These are phyloP conservation scores for Xylariaceae sp. DNA, from an alignment of 2,329 filamentous ascomycete species.

Conservation along the genomic window DNA sequence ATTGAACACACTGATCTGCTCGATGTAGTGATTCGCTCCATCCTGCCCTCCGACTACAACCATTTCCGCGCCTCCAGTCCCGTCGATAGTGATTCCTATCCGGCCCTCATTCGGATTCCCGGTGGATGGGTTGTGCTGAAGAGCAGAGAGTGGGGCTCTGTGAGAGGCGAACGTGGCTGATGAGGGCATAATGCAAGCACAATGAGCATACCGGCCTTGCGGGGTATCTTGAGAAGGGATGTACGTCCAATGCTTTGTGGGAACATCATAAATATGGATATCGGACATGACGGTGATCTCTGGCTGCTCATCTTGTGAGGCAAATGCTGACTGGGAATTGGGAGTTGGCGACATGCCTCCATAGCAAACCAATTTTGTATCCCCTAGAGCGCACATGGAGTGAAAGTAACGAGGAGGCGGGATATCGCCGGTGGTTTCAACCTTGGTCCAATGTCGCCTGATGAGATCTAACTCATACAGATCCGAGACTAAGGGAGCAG, in stretches of 20 bases:
- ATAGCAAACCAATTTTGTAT: slow-evolving; percentile 96
- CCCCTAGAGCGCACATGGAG: slow-evolving; percentile 87
- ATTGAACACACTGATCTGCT: slow-evolving; percentile 98
- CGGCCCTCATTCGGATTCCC: slow-evolving; percentile 82
- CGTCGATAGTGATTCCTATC: slow-evolving; percentile 84
- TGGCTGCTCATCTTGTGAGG: slow-evolving; percentile 61
- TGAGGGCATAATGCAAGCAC: slow-evolving; percentile 86
- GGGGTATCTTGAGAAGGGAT: slow-evolving; percentile 77
- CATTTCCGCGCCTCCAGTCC: slow-evolving; percentile 92
- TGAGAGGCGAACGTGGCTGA: slow-evolving; percentile 81
- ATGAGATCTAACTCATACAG: slow-evolving; percentile 92
- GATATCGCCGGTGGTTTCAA: slow-evolving; percentile 78
- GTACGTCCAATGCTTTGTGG: slow-evolving; percentile 77
- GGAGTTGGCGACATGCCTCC: slow-evolving; percentile 90
- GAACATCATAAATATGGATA: slow-evolving; percentile 90
- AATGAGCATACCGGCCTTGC: slow-evolving; percentile 94
- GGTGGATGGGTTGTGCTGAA: slow-evolving; percentile 83
- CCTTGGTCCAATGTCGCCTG: slow-evolving; percentile 84
- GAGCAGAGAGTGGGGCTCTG: slow-evolving; percentile 76
- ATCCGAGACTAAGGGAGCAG: slow-evolving; percentile 77
- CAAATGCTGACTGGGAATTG: slow-evolving; percentile 42
- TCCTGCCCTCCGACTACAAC: slow-evolving; percentile 95
- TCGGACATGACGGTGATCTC: slow-evolving; percentile 98
- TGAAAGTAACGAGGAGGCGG: slow-evolving; percentile 95
- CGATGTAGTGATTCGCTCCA: slow-evolving; percentile 96